Percentiles rank a stretch among this genome's conserved stretches.
Conservation (phyloP, 2,329 filamentous ascomycete genomes). For the Emergomyces pasteurianus region DNA sequence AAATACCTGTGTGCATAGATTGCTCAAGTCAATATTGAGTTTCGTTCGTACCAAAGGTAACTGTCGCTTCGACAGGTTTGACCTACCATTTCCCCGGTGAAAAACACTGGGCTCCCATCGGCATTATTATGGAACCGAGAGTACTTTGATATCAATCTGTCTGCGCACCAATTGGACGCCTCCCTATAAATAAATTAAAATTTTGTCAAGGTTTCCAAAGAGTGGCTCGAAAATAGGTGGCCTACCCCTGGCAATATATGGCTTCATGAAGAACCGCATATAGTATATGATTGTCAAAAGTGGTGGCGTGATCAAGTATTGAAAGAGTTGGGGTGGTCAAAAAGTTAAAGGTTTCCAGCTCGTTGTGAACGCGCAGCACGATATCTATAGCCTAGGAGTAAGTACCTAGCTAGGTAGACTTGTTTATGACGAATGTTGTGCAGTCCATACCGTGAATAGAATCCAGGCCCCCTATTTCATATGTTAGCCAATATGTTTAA, state of each 20-base stretch:
- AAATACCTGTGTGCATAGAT: conserved; percentile 44
- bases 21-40: conserved; percentile 1
- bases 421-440: too few relatives aligned
- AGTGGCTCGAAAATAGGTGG: not conserved
- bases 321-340: conserved; percentile 60
- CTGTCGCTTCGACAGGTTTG: not conserved
- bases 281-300: conserved; percentile 65
- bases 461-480: conserved; percentile 52
- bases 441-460: conserved; percentile 47
- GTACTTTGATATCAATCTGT: conserved; percentile 24
- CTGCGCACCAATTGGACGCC: conserved; percentile 65
- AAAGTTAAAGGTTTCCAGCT: conserved; percentile 64
- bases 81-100: conserved; percentile 74
- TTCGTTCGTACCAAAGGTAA: not conserved
- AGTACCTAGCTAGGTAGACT: not conserved
- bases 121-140: conserved; percentile 36
- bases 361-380: conserved; percentile 57
- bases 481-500: not conserved
- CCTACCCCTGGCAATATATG: conserved; percentile 63
- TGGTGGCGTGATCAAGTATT: conserved; percentile 52
- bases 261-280: conserved; percentile 83
- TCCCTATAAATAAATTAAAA: conserved; percentile 23
- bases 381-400: conserved; percentile 35
- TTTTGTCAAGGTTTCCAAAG: not conserved
- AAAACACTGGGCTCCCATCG: conserved; percentile 49